Evolutionary conservation across 2,329 filamentous ascomycete species (phyloP).

Genomic region (Cryphonectria japonica): DNA sequence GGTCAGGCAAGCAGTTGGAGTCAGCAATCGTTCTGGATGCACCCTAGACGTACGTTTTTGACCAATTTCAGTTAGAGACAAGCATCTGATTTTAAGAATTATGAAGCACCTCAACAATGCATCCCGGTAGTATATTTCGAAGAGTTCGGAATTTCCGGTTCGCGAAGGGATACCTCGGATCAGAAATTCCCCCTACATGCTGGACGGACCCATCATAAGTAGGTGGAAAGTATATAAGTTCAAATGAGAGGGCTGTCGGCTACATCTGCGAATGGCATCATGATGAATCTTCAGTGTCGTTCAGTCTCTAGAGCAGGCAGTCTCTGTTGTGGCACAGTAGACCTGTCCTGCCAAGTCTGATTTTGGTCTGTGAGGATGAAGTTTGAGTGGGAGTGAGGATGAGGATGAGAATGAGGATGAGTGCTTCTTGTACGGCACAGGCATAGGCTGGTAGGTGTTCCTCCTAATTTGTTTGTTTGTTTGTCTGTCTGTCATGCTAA

Average conservation of each 20-base stretch:
- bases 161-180: not conserved
- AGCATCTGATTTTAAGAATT: not conserved
- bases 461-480: not conserved
- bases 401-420: not conserved
- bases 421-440: not conserved
- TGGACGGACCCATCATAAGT: not conserved
- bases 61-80: not conserved
- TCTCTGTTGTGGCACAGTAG: not conserved
- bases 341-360: not conserved
- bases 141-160: not conserved
- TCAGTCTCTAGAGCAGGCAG: not conserved
- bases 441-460: not conserved
- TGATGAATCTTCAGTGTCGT: not conserved
- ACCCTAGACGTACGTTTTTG: not conserved
- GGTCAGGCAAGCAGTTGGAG: not conserved
- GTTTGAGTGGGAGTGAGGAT: not conserved
- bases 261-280: not conserved
- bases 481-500: not conserved
- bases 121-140: not conserved
- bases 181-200: not conserved
- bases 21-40: constrained; percentile 1
- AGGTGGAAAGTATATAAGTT: not conserved
- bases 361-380: not conserved
- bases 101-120: not conserved
- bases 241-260: not conserved